These are phyloP conservation scores for Metschnikowia baotianmanensis DNA, from an alignment of 805 yeast species.

Conservation along the genomic window DNA sequence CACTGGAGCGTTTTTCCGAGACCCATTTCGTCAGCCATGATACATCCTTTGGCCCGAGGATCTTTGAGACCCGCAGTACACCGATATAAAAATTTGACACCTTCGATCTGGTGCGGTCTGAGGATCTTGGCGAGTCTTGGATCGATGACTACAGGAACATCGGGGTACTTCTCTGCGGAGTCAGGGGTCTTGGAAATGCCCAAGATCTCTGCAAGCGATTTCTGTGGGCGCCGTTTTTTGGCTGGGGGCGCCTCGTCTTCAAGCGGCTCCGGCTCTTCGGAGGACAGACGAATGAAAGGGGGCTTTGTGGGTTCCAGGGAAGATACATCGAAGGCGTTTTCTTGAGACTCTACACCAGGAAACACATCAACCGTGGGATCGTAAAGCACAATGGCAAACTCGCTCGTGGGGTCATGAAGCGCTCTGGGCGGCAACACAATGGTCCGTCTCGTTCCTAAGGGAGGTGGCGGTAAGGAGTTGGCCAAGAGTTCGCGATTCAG, in stretches of 20 bases:
- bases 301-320: neutral
- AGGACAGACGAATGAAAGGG: constrained; percentile 5
- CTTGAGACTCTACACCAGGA: constrained; percentile 24
- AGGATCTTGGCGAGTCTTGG: constrained; percentile 80
- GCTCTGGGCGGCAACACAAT: constrained; percentile 80
- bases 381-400: constrained; percentile 88
- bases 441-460: constrained; percentile 77
- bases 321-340: neutral
- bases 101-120: constrained; percentile 96
- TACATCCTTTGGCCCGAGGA: constrained; percentile 87
- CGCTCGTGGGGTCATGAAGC: constrained; percentile 91
- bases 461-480: constrained; percentile 59
- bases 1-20: constrained; percentile 90
- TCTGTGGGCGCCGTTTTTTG: constrained; percentile 48
- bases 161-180: constrained; percentile 55
- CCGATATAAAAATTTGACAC: constrained; percentile 84
- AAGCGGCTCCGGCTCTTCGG: constrained; percentile 17
- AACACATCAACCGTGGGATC: constrained; percentile 86
- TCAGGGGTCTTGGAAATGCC: constrained; percentile 62
- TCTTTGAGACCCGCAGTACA: constrained; percentile 88
- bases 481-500: constrained; percentile 32
- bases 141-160: constrained; percentile 95
- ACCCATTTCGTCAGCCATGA: constrained; percentile 99
- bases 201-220: constrained; percentile 72
- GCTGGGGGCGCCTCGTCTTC: constrained; percentile 19